Conservation (phyloP, 176 grass and related monocot species). For the Tillandsia fasciculata region DNA sequence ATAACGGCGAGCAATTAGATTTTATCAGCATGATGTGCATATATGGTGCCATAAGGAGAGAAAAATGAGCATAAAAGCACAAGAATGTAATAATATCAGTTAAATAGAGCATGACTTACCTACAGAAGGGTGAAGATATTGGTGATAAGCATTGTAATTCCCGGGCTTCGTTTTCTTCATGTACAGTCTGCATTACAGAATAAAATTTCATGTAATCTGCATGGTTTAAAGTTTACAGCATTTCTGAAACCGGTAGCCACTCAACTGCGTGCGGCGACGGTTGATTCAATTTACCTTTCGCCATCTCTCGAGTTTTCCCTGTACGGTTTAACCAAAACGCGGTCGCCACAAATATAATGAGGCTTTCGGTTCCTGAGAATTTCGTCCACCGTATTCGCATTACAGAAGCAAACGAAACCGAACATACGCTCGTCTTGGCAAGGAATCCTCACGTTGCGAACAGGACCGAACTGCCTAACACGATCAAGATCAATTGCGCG, state of each 20-base stretch:
- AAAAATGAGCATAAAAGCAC: background rate
- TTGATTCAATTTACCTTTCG: conserved; percentile 37
- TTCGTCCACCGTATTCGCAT: conserved; percentile 47
- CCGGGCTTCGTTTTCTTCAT: conserved; percentile 28
- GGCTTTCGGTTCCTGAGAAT: conserved; percentile 58
- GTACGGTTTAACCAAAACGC: conserved; percentile 76
- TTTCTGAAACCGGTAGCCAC: background rate
- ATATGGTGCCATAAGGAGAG: background rate
- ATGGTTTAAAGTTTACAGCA: background rate
- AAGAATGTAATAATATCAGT: background rate
- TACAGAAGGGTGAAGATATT: conserved; percentile 22
- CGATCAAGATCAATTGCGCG: background rate
- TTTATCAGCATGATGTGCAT: conserved; percentile 1
- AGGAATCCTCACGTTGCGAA: conserved; percentile 79
- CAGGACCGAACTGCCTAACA: conserved; percentile 50
- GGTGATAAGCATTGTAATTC: conserved; percentile 20
- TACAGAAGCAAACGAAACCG: conserved; percentile 79
- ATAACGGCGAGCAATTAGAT: conserved; percentile 27
- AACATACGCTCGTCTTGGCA: conserved; percentile 86
- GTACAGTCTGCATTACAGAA: conserved; percentile 13
- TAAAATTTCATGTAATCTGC: background rate
- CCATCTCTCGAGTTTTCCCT: conserved; percentile 58
- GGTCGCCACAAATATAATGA: conserved; percentile 63
- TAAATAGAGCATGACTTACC: conserved; percentile 3
- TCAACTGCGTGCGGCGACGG: background rate